A percentile compares a stretch with the other conserved stretches of the same genome.
Evolutionary conservation across 768 basidiomycete species (phyloP).

Genomic region (Paxillus ammoniavirescens): DNA sequence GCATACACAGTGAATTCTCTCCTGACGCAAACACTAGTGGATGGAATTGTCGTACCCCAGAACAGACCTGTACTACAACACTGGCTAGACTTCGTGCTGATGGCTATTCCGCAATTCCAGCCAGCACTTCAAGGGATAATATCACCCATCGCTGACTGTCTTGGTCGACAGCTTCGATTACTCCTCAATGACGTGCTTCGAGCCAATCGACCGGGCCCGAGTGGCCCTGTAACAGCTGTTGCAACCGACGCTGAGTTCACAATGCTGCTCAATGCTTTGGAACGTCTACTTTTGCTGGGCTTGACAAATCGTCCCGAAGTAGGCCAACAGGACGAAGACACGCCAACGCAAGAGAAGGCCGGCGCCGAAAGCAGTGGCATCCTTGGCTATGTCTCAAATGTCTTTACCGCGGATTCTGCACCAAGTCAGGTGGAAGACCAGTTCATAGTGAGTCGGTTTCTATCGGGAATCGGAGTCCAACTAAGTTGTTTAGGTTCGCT

Average conservation of each 20-base stretch:
- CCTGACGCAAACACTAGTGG: conserved; percentile 73
- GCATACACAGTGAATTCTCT: conserved; percentile 64
- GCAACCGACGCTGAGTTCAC: conserved; percentile 80
- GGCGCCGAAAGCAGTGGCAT: conserved; percentile 61
- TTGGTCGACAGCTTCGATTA: conserved; percentile 66
- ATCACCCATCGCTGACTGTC: conserved; percentile 72
- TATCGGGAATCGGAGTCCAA: not conserved
- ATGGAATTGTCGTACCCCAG: conserved; percentile 66
- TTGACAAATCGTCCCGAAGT: conserved; percentile 56
- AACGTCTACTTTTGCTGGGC: conserved; percentile 76
- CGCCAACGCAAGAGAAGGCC: conserved; percentile 47
- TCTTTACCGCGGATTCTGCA: conserved; percentile 75
- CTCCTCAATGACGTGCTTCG: conserved; percentile 55
- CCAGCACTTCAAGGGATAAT: conserved; percentile 65
- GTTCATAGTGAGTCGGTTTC: conserved; percentile 46
- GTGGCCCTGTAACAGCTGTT: conserved; percentile 43
- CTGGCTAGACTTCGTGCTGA: conserved; percentile 95
- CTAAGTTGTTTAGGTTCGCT: conserved; percentile 45
- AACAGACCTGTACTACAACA: conserved; percentile 88
- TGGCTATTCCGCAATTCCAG: conserved; percentile 86
- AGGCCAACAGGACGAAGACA: conserved; percentile 56
- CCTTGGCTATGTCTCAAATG: conserved; percentile 87
- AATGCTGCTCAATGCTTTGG: conserved; percentile 81
- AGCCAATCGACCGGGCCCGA: conserved; percentile 38
- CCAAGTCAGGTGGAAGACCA: conserved; percentile 50